Percentiles rank a stretch among this genome's conserved stretches.
Conservation (phyloP, 768 basidiomycete genomes). For the Phylloporus arenicola region DNA sequence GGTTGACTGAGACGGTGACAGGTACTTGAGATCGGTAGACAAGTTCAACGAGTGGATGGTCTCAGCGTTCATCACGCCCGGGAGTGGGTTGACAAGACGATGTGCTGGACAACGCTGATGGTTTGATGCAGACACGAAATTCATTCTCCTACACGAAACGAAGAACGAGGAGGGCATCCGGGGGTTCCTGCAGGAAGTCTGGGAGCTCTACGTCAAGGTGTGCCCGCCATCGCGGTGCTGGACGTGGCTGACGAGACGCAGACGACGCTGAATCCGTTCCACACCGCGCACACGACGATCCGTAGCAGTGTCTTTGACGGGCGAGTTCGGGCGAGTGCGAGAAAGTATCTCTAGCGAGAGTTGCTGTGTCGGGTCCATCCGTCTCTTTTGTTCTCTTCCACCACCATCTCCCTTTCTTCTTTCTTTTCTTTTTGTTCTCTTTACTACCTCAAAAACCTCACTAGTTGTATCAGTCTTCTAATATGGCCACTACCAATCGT, state of each 20-base stretch:
- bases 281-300: constrained; percentile 82
- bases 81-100: constrained; percentile 55
- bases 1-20: constrained; percentile 32
- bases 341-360: constrained; percentile 57
- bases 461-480: constrained; percentile 24
- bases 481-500: constrained; percentile 51
- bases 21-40: constrained; percentile 94
- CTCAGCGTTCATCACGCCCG: constrained; percentile 92
- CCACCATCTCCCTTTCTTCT: background rate
- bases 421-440: constrained; percentile 9
- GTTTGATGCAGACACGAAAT: constrained; percentile 74
- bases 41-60: constrained; percentile 99
- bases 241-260: constrained; percentile 27
- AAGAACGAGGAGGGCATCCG: constrained; percentile 98
- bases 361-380: constrained; percentile 13
- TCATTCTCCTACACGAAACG: constrained; percentile 87
- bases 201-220: constrained; percentile 98
- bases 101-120: constrained; percentile 14
- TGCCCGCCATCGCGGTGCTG: constrained; percentile 8
- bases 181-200: constrained; percentile 88
- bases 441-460: background rate
- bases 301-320: constrained; percentile 77
- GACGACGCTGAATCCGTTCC: constrained; percentile 94
- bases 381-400: constrained; percentile 18
- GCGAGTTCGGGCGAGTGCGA: constrained; percentile 80